Evolutionary conservation across 208 protist species (phyloP).

Genomic region (Acanthamoeba castellanii): DNA sequence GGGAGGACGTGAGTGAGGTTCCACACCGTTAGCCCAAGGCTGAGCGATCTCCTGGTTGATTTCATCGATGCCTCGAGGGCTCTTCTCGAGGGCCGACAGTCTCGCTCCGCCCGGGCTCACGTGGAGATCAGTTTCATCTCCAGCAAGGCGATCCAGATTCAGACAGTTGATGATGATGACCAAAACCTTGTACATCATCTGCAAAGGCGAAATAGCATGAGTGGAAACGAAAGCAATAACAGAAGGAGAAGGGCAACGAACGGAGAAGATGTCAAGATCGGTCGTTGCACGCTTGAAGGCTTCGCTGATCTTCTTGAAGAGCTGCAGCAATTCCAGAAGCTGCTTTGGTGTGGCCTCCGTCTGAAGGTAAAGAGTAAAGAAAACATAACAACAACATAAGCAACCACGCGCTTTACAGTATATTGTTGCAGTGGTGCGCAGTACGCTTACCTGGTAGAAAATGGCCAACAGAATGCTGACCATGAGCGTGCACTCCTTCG

Average conservation of each 20-base stretch:
- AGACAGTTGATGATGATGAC: slow-evolving; percentile 46
- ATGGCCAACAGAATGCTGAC: slow-evolving; percentile 27
- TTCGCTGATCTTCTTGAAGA: slow-evolving; percentile 12
- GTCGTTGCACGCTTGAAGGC: slow-evolving; percentile 2
- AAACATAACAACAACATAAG: not conserved
- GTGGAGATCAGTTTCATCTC: not conserved
- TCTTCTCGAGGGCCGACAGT: not conserved
- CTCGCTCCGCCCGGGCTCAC: not conserved
- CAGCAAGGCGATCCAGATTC: not conserved
- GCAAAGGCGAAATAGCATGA: not conserved
- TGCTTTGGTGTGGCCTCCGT: not conserved
- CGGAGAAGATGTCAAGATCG: slow-evolving; percentile 3
- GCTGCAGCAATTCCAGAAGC: slow-evolving; percentile 29
- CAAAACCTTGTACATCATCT: slow-evolving; percentile 46
- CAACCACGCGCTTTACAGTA: not conserved
- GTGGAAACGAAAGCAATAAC: not conserved
- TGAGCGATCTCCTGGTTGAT: slow-evolving; percentile 41
- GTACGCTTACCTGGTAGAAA: not conserved
- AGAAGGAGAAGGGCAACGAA: not conserved
- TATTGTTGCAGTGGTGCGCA: not conserved
- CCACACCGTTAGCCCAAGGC: slow-evolving; percentile 26
- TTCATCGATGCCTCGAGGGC: slow-evolving; percentile 31
- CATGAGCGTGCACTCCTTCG: not conserved
- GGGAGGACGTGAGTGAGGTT: not conserved
- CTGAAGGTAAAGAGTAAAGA: not conserved